Evolutionary conservation across 257 asterid genomes (phyloP).

Genomic region (Solanum tacnaense): DNA sequence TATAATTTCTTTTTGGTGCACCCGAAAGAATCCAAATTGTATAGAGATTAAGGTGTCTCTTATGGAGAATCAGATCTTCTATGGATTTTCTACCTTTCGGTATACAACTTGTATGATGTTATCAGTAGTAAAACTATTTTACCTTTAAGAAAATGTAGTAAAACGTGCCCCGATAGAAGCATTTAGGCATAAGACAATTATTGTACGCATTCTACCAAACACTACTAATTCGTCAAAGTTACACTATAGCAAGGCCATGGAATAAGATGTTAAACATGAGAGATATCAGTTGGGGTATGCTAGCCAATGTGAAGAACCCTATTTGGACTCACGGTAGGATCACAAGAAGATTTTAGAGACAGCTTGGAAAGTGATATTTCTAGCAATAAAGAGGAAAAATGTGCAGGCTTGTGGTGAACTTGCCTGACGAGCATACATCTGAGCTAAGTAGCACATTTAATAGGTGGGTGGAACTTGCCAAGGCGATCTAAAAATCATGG

Average conservation of each 20-base stretch:
- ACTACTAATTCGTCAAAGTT: not conserved
- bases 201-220: not conserved
- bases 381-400: not conserved
- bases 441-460: not conserved
- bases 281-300: not conserved
- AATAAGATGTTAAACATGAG: not conserved
- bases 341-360: not conserved
- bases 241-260: not conserved
- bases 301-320: not conserved
- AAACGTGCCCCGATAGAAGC: not conserved
- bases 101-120: not conserved
- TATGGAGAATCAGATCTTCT: not conserved
- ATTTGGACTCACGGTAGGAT: not conserved
- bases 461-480: not conserved
- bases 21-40: not conserved
- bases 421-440: not conserved
- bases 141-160: not conserved
- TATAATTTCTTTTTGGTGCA: not conserved
- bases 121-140: not conserved
- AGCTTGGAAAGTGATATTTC: not conserved
- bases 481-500: not conserved
- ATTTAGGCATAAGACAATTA: not conserved
- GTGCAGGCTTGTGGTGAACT: not conserved
- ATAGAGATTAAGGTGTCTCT: not conserved
- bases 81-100: not conserved